phyloP scores from a whole-genome alignment of 768 basidiomycete species.

The Tubosaeta brunneosetosa region DNA sequence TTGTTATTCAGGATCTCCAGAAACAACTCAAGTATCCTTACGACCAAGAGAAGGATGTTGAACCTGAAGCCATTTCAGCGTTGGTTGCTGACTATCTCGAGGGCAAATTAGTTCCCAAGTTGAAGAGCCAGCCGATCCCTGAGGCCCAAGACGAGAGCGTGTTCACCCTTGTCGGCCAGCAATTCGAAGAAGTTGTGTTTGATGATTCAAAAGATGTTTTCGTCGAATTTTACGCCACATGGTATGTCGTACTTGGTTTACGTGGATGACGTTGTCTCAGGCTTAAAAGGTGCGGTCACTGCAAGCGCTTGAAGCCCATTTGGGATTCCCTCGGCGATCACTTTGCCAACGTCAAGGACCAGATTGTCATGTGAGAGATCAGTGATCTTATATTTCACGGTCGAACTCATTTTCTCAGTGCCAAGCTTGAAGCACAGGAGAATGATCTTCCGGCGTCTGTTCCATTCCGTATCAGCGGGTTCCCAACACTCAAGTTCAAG shows the following conservation, averaged over 20 bases:
- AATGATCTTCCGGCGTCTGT: slow-evolving; percentile 91
- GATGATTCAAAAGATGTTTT: slow-evolving; percentile 93
- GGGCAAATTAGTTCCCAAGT: slow-evolving; percentile 71
- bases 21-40: slow-evolving; percentile 88
- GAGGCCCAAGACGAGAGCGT: slow-evolving; percentile 79
- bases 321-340: slow-evolving; percentile 91
- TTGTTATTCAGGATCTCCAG: slow-evolving; percentile 84
- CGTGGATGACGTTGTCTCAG: neutral
- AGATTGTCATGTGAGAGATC: slow-evolving; percentile 65
- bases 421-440: slow-evolving; percentile 94
- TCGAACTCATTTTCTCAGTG: slow-evolving; percentile 41
- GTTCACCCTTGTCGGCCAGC: slow-evolving; percentile 78
- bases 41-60: slow-evolving; percentile 62
- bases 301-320: slow-evolving; percentile 92
- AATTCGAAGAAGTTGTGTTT: slow-evolving; percentile 81
- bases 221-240: slow-evolving; percentile 94
- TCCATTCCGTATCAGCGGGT: slow-evolving; percentile 81
- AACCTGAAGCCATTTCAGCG: slow-evolving; percentile 49
- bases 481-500: slow-evolving; percentile 98
- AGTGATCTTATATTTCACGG: neutral
- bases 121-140: slow-evolving; percentile 90
- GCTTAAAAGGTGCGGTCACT: slow-evolving; percentile 74
- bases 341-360: slow-evolving; percentile 70
- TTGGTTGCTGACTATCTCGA: slow-evolving; percentile 63
- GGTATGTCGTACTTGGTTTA: slow-evolving; percentile 48